phyloP scores from a whole-genome alignment of 2,329 filamentous ascomycete species.

The Nothomitra cinnamomea region DNA sequence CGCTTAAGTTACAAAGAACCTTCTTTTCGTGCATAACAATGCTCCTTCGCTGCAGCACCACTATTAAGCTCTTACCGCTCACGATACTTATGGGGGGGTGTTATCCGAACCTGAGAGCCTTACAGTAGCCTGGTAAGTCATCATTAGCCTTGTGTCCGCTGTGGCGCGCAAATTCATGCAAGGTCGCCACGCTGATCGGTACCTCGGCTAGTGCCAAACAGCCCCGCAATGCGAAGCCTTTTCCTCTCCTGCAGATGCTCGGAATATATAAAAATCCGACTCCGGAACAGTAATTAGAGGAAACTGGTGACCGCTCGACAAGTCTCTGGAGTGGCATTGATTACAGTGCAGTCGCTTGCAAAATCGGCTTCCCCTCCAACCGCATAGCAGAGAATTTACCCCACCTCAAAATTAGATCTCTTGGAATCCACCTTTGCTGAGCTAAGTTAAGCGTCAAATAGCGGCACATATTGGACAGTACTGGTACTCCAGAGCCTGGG shows the following conservation, averaged over 20 bases:
- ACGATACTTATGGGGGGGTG: not conserved
- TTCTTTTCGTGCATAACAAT: constrained; percentile 6
- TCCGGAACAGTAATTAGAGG: not conserved
- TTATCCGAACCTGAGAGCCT: too few species aligned
- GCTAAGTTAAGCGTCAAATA: not conserved
- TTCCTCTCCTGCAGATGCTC: not conserved
- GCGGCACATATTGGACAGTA: constrained; percentile 1
- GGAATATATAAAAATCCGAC: constrained; percentile 1
- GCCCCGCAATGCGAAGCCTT: constrained; percentile 1
- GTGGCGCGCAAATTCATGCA: too few species aligned
- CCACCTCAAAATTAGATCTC: not conserved
- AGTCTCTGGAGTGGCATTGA: not conserved
- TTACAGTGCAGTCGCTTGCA: not conserved
- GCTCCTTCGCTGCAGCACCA: constrained; percentile 6
- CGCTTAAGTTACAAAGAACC: constrained; percentile 7
- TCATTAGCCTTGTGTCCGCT: too few species aligned
- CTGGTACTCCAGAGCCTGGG: constrained; percentile 1
- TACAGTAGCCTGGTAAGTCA: too few species aligned
- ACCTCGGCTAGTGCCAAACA: too few species aligned
- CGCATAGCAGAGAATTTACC: constrained; percentile 1
- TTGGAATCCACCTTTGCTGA: not conserved
- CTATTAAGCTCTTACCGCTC: not conserved
- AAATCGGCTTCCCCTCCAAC: too few species aligned
- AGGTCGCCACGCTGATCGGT: too few species aligned
- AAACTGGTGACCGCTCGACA: constrained; percentile 1